These are phyloP conservation scores for Aureobasidium subglaciale DNA, from an alignment of 2,329 filamentous ascomycete genomes.

Conservation along the genomic window DNA sequence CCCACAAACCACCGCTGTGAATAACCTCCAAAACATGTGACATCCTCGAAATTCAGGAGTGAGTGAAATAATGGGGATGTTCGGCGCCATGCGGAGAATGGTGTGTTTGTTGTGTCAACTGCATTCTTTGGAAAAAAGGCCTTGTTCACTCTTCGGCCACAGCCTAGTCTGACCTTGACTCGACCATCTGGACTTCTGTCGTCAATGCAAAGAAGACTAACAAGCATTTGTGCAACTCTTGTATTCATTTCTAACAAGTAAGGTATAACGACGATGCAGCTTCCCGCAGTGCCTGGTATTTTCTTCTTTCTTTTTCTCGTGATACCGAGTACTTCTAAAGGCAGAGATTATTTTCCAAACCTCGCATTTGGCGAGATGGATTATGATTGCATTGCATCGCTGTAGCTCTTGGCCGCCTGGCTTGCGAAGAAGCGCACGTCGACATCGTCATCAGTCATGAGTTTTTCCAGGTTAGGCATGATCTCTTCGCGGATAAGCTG, in stretches of 20 bases:
- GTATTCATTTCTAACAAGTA: slow-evolving; percentile 15
- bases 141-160: not conserved
- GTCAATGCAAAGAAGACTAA: not conserved
- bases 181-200: not conserved
- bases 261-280: slow-evolving; percentile 12
- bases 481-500: slow-evolving; percentile 49
- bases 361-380: not conserved
- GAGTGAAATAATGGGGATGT: not conserved
- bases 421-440: slow-evolving; percentile 98
- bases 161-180: not conserved
- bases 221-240: slow-evolving; percentile 9
- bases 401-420: slow-evolving; percentile 60
- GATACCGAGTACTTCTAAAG: not conserved
- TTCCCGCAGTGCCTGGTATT: slow-evolving; percentile 5
- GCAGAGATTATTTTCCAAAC: not conserved
- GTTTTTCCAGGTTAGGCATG: slow-evolving; percentile 83
- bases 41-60: slow-evolving; percentile 1
- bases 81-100: slow-evolving; percentile 2
- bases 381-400: slow-evolving; percentile 32
- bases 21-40: not conserved
- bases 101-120: slow-evolving; percentile 9
- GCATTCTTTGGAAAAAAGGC: not conserved
- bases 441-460: slow-evolving; percentile 95
- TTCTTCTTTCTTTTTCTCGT: not conserved
- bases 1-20: not conserved